A percentile compares a stretch with the other conserved stretches of the same genome.
These are phyloP conservation scores for Letharia columbiana DNA, from an alignment of 495 filamentous ascomycete genomes.

Conservation along the genomic window DNA sequence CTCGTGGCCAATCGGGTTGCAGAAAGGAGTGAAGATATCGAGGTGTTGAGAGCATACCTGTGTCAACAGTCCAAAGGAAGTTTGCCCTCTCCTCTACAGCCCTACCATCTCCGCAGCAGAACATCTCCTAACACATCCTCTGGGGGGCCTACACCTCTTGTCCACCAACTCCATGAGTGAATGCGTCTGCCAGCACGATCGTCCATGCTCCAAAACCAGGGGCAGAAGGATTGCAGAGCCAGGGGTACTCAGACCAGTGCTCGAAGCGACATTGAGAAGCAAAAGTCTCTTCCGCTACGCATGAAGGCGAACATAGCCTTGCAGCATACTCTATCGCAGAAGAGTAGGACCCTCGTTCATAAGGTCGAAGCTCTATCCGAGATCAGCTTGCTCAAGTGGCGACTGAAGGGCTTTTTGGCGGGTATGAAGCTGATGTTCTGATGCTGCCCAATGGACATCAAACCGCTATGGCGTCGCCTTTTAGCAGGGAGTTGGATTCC, in stretches of 20 bases:
- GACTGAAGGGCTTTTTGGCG: too few relatives aligned
- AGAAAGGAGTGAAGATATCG: background rate
- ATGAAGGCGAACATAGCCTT: background rate
- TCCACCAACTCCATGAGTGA: background rate
- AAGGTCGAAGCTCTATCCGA: background rate
- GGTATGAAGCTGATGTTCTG: too few relatives aligned
- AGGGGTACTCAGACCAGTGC: background rate
- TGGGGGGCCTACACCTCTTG: background rate
- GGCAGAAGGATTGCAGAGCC: background rate
- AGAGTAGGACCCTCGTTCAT: background rate
- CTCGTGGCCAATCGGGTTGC: background rate
- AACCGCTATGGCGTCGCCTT: too few relatives aligned
- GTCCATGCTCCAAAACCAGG: background rate
- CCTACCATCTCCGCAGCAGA: background rate
- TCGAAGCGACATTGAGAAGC: background rate
- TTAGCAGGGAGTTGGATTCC: too few relatives aligned
- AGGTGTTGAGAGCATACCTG: background rate
- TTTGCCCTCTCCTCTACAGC: background rate
- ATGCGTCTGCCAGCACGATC: background rate
- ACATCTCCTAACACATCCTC: background rate
- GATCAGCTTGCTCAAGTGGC: background rate
- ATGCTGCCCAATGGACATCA: too few relatives aligned
- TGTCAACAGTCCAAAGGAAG: background rate
- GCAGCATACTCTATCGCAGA: background rate
- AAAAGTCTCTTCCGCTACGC: background rate